Percentiles rank a stretch among this genome's conserved stretches.
Conservation (phyloP, 495 filamentous ascomycete species). For the Lepidopterella palustris region DNA sequence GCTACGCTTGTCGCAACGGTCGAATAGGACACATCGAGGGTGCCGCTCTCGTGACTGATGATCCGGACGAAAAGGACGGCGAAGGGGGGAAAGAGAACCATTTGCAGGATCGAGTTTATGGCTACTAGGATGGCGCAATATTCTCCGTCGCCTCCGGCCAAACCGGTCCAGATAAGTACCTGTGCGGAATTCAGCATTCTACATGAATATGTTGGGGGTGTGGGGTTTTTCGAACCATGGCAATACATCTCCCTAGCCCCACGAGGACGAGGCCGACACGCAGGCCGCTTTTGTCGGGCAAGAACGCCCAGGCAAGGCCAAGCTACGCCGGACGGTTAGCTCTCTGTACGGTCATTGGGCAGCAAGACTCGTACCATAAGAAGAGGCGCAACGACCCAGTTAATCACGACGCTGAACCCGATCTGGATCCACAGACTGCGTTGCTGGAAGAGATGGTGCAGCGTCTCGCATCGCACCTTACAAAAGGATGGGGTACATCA, state of each 20-base stretch:
- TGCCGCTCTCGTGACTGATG: conserved; percentile 45
- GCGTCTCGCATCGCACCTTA: conserved; percentile 73
- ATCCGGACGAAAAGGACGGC: conserved; percentile 71
- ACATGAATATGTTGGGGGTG: not conserved
- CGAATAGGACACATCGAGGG: conserved; percentile 53
- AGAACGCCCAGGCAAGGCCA: conserved; percentile 72
- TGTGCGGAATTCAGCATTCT: conserved; percentile 23
- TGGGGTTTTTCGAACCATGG: conserved; percentile 56
- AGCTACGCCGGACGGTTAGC: conserved; percentile 49
- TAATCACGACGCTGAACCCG: conserved; percentile 65
- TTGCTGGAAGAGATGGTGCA: conserved; percentile 59
- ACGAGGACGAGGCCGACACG: conserved; percentile 71
- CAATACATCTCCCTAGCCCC: conserved; percentile 72
- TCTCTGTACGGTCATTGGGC: not conserved
- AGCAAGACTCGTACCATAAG: conserved; percentile 57
- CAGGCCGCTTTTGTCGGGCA: conserved; percentile 63
- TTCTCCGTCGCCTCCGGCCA: conserved; percentile 71
- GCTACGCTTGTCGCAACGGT: conserved; percentile 73
- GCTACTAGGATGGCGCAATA: conserved; percentile 91
- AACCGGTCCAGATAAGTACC: conserved; percentile 72
- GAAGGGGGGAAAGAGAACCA: conserved; percentile 77
- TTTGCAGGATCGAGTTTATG: conserved; percentile 80
- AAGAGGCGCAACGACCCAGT: conserved; percentile 80
- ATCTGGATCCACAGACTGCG: conserved; percentile 69
- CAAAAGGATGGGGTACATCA: conserved; percentile 93